A percentile compares a stretch with the other conserved stretches of the same genome.
Conservation (phyloP, 73 alveolate genomes). For the Stentor coeruleus region DNA sequence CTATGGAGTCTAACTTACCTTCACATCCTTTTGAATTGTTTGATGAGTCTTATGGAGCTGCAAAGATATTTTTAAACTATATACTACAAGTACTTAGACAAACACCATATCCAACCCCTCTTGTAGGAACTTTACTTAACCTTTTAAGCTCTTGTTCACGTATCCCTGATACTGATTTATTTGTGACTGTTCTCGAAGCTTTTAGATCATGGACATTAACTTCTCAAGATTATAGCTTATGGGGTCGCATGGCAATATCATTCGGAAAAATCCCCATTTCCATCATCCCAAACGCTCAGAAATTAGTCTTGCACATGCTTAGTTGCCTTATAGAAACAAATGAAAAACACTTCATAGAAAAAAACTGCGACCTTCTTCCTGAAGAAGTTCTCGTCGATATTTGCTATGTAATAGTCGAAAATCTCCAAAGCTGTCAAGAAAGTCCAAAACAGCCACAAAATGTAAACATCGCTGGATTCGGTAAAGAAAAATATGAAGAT, state of each 20-base stretch:
- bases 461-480: neutral
- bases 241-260: neutral
- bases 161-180: neutral
- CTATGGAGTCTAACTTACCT: neutral
- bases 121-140: neutral
- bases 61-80: conserved; percentile 4
- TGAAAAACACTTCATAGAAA: neutral
- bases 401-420: conserved; percentile 10
- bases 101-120: neutral
- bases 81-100: conserved; percentile 3
- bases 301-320: neutral
- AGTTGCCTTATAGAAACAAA: neutral
- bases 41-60: conserved; percentile 24
- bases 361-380: neutral
- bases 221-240: neutral
- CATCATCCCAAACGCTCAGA: no score
- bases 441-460: neutral
- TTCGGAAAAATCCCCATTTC: neutral
- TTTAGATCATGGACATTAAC: neutral
- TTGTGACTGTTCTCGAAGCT: neutral
- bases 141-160: neutral
- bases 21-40: neutral
- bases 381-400: neutral
- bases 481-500: conserved; percentile 16
- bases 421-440: neutral